A percentile compares a stretch with the other conserved stretches of the same genome.
Evolutionary conservation across 2,329 filamentous ascomycete genomes (phyloP).

Genomic region (Zelopaecilomyces penicillatus): DNA sequence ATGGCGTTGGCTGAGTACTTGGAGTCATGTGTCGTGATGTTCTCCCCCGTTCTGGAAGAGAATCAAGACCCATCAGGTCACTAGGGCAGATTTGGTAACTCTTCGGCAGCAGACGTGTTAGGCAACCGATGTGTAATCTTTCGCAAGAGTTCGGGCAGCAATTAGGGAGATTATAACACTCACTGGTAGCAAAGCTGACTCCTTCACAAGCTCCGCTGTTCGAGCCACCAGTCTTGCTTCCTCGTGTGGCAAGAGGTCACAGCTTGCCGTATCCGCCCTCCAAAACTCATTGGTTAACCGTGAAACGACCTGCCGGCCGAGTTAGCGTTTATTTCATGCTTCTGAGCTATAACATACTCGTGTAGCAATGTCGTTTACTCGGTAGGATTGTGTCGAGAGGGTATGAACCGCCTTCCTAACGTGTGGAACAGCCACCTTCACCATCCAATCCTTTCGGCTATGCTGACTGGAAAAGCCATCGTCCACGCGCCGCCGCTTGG

Average conservation of each 20-base stretch:
- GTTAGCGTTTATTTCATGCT: too few relatives aligned
- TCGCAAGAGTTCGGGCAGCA: too few relatives aligned
- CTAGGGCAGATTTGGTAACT: too few relatives aligned
- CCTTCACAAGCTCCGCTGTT: constrained; percentile 13
- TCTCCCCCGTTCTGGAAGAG: too few relatives aligned
- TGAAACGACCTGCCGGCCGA: constrained; percentile 10
- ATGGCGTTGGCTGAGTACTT: constrained; percentile 2
- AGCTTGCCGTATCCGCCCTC: constrained; percentile 4
- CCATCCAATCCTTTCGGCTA: constrained; percentile 2
- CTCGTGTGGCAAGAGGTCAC: constrained; percentile 11
- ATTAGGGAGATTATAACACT: constrained; percentile 1
- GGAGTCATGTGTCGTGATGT: not conserved
- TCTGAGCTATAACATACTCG: constrained; percentile 16
- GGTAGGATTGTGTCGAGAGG: constrained; percentile 17
- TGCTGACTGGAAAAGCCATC: constrained; percentile 10
- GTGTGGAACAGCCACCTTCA: constrained; percentile 23
- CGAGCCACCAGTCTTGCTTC: constrained; percentile 11
- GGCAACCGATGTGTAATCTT: too few relatives aligned
- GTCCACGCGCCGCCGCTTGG: constrained; percentile 23
- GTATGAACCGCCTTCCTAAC: constrained; percentile 17
- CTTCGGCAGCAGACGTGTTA: too few relatives aligned
- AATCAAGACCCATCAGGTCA: too few relatives aligned
- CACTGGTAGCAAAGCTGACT: constrained; percentile 15
- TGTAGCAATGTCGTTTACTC: constrained; percentile 19
- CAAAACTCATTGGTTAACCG: too few relatives aligned